Evolutionary conservation across 139 green algal species (phyloP).

Genomic region (Nannochloris sp.): DNA sequence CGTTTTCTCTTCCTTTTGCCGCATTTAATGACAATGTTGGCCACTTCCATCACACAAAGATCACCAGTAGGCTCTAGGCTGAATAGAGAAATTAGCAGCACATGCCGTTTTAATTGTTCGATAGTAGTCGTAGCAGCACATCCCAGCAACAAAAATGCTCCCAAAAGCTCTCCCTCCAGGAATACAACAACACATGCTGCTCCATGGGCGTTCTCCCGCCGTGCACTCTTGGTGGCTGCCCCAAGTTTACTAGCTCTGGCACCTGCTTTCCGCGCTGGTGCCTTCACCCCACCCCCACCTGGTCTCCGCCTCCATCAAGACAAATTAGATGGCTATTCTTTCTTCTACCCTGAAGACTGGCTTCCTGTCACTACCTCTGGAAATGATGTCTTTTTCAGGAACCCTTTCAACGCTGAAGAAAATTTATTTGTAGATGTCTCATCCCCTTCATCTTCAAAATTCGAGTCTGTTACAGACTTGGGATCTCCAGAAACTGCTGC

Average conservation of each 20-base stretch:
- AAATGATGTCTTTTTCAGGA: slow-evolving; percentile 86
- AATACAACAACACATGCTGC: too few species aligned
- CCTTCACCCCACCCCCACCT: slow-evolving; percentile 11
- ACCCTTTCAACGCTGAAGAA: slow-evolving; percentile 76
- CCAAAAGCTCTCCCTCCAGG: too few species aligned
- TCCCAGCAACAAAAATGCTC: too few species aligned
- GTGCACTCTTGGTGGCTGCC: too few species aligned
- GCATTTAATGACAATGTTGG: too few species aligned
- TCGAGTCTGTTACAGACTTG: slow-evolving; percentile 62
- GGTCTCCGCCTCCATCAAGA: slow-evolving; percentile 56
- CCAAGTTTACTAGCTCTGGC: not conserved
- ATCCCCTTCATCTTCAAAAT: slow-evolving; percentile 76
- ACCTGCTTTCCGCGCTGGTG: not conserved
- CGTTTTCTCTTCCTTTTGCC: too few species aligned
- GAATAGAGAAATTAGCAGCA: too few species aligned
- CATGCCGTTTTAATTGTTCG: too few species aligned
- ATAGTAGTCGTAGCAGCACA: too few species aligned
- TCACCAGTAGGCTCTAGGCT: too few species aligned
- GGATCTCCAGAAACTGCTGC: slow-evolving; percentile 72
- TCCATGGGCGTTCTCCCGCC: too few species aligned
- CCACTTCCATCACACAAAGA: too few species aligned
- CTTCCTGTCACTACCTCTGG: slow-evolving; percentile 64
- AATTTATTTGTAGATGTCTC: slow-evolving; percentile 89
- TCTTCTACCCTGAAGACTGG: slow-evolving; percentile 72
- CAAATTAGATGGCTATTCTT: slow-evolving; percentile 81